Evolutionary conservation across 1,284 basidiomycete species (phyloP), one percentile per base, ranked within the genome.

Genomic region (Apiotrichum mycotoxinovorans): DNA sequence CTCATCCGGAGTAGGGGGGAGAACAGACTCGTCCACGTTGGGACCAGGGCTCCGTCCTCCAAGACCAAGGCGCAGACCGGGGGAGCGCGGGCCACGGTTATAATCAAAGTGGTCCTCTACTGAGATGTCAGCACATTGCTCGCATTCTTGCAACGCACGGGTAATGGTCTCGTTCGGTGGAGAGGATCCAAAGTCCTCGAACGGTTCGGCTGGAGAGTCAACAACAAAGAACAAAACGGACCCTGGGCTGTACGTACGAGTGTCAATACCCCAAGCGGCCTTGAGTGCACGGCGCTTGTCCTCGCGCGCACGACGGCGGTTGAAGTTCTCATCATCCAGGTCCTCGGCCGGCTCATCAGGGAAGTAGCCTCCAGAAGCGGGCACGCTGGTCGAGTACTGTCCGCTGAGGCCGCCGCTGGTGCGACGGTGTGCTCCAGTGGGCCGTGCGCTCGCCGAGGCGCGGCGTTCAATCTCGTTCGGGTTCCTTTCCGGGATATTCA

Each of bases 221-320:
- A 64, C 44, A 9, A 25, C 8, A 18, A 33, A 15, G 4, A 9
- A 18, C 9, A 7, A 25, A 8, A 9, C 22, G 27, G 4, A 34
- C 4, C 27, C 17, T 4, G 9, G 41, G 23, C 43, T 17, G 8
- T 1, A 70, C 76, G 68, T 53, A 78, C 76, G 76, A 23, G 66
- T 70, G 60, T 78, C 75, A 23, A 69, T 75, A 11, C 76, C 76
- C 76, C 76, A 78, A 25, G 75, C 76, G 18, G 75, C 76, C 52
- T 78, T 73, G 48, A 78, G 56, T 4, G 76, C 76, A 38, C 66
- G 60, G 46, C 70, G 63, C 64, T 78, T 78, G 30, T 69, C 60
- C 27, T 77, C 75, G 46, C 71, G 66, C 55, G 76, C 68, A 48
- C 63, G 68, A 35, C 72, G 64, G 48, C 72, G 65, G 46, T 71